A percentile compares a stretch with the other conserved stretches of the same genome.
These are phyloP conservation scores for Hypocrella siamensis DNA, from an alignment of 2,329 filamentous ascomycete species.

Conservation along the genomic window DNA sequence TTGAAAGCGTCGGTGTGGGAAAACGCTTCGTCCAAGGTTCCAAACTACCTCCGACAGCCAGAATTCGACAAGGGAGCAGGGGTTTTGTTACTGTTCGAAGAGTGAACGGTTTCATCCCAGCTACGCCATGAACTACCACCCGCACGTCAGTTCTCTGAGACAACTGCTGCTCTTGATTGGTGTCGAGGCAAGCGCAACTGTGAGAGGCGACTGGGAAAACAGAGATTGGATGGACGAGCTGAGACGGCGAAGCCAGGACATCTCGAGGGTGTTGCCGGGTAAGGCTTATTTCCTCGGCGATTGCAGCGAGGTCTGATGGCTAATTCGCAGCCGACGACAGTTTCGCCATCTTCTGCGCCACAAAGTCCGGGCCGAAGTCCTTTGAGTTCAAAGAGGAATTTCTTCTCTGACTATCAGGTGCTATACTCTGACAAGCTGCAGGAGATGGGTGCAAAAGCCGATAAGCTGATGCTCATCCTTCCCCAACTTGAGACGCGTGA, in stretches of 20 bases:
- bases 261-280: background rate
- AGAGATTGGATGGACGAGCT: constrained; percentile 4
- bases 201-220: constrained; percentile 3
- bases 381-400: background rate
- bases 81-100: constrained; percentile 1
- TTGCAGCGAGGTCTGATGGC: background rate
- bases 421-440: background rate
- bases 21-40: constrained; percentile 2
- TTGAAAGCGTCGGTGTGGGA: constrained; percentile 4
- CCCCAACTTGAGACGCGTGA: background rate
- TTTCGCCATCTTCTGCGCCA: background rate
- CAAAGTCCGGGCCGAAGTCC: background rate
- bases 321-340: background rate
- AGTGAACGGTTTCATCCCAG: constrained; percentile 8
- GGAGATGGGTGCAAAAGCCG: background rate
- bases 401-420: constrained; percentile 1
- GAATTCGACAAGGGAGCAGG: background rate
- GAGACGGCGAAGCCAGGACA: constrained; percentile 1
- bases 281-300: background rate
- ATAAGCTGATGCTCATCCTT: background rate
- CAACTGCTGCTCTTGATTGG: constrained; percentile 4
- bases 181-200: constrained; percentile 3
- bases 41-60: background rate
- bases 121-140: constrained; percentile 6
- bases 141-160: constrained; percentile 4